Evolutionary conservation across 2,329 filamentous ascomycete species (phyloP), one percentile per base, ranked within the genome.

Genomic region (Didymella arachidicola): DNA sequence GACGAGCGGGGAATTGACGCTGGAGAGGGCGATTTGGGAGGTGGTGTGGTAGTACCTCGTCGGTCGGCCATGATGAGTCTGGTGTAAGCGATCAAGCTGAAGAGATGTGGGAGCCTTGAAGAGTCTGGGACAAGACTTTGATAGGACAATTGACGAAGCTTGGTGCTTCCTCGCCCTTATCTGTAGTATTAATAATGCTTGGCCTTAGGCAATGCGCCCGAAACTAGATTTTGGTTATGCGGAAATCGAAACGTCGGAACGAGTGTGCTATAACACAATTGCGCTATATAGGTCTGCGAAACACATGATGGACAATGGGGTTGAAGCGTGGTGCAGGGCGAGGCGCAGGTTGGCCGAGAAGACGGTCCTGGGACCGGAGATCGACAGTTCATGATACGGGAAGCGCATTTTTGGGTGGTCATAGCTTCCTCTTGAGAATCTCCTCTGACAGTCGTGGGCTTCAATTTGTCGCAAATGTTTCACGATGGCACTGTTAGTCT

Each of bases 331-430:
- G 55, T 59, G 57, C 47, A 60, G 54, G 52, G 53, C 58, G 47
- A 61, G 54, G 52, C 60, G 61, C 60, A 66, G 56, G 57, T 60
- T 57, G 54, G 66, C 66, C 60, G 60, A 66, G 59, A 60, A 54
- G 59, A 66, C 56, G 51, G 59, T 61, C 64, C 47, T 48, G 46
- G 32, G 49, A 42, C 42, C 62, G 59, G 52, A 52, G 66, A 70
- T 70, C 67, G 57, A 62, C 65, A 63, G 38, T n/a, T 54, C 53
- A 43, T 45, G 44, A 57, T 41, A 39, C 29, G 30, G 42, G 39
- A 38, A 43, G 27, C 44, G 57, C 53, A 27, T 29, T 46, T 58
- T 62, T 57, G 38, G 44, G 39, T 59, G 61, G 63, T 34, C 62
- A 62, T 59, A 62, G 64, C 64, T 60, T 41, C 42, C 51, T 59